Percentiles rank a stretch among this genome's conserved stretches.
phyloP scores from a whole-genome alignment of 306 rosid genomes.

The Senna tora region DNA sequence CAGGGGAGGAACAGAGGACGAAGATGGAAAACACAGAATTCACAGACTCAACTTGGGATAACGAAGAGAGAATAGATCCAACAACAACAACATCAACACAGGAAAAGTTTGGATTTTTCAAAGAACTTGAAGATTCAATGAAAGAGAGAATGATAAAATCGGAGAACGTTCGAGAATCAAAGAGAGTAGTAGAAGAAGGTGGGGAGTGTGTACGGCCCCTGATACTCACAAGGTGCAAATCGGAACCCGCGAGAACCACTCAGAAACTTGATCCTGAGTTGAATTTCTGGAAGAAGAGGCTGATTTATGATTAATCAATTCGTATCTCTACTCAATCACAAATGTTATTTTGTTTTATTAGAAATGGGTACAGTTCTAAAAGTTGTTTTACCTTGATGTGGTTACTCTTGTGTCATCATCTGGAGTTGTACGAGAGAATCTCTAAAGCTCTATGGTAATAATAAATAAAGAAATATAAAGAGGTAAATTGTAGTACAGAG shows the following conservation, averaged over 20 bases:
- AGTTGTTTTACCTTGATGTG: background rate
- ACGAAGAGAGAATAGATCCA: conserved; percentile 35
- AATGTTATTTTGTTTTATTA: too few species aligned
- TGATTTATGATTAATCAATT: conserved; percentile 53
- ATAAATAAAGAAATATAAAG: background rate
- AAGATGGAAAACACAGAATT: conserved; percentile 23
- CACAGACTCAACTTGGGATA: conserved; percentile 42
- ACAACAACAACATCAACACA: too few species aligned
- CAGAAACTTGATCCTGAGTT: conserved; percentile 58
- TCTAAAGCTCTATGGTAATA: conserved; percentile 32
- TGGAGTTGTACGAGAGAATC: conserved; percentile 44
- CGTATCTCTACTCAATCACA: background rate
- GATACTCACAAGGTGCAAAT: conserved; percentile 82
- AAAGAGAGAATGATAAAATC: conserved; percentile 42
- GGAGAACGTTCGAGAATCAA: conserved; percentile 34
- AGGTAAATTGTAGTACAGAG: conserved; percentile 6
- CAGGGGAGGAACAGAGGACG: conserved; percentile 30
- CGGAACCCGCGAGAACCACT: conserved; percentile 76
- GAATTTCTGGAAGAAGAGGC: conserved; percentile 49
- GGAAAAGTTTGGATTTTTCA: conserved; percentile 32
- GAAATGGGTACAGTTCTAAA: background rate
- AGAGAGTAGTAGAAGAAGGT: conserved; percentile 26
- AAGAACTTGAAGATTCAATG: conserved; percentile 40
- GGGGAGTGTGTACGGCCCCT: conserved; percentile 42
- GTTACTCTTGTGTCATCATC: conserved; percentile 36